These are phyloP conservation scores for Pulveroboletus ravenelii DNA, from an alignment of 768 basidiomycete species.

Conservation along the genomic window DNA sequence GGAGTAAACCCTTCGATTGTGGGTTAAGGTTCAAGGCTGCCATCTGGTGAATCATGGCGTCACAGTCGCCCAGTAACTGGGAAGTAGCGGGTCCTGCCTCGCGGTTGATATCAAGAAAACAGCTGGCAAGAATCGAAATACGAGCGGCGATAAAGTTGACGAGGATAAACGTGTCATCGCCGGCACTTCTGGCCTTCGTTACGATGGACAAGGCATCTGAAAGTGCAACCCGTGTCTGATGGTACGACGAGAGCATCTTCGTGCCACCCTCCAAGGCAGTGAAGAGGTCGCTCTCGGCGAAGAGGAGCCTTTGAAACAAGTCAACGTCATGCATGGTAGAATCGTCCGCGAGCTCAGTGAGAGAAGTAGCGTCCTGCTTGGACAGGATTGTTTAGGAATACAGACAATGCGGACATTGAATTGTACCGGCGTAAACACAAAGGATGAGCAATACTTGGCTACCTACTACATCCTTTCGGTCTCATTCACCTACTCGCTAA, in stretches of 20 bases:
- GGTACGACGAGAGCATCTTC: not conserved
- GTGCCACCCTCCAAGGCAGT: not conserved
- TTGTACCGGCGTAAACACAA: not conserved
- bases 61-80: not conserved
- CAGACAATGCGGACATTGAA: conserved; percentile 16
- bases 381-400: no score
- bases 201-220: not conserved
- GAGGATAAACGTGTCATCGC: not conserved
- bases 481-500: not conserved
- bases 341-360: not conserved
- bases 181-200: not conserved
- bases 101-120: conserved; percentile 2
- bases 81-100: not conserved
- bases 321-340: conserved; percentile 1
- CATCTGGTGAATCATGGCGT: conserved; percentile 6
- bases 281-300: conserved; percentile 1
- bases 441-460: no score
- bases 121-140: conserved; percentile 1
- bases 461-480: not conserved
- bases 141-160: not conserved
- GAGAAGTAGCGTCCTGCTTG: no score
- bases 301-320: not conserved
- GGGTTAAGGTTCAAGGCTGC: not conserved
- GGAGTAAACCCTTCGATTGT: not conserved
- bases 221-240: not conserved